Percentiles rank a stretch among this genome's conserved stretches.
Evolutionary conservation across 345 rosid species (phyloP).

Genomic region (Populus simonii): DNA sequence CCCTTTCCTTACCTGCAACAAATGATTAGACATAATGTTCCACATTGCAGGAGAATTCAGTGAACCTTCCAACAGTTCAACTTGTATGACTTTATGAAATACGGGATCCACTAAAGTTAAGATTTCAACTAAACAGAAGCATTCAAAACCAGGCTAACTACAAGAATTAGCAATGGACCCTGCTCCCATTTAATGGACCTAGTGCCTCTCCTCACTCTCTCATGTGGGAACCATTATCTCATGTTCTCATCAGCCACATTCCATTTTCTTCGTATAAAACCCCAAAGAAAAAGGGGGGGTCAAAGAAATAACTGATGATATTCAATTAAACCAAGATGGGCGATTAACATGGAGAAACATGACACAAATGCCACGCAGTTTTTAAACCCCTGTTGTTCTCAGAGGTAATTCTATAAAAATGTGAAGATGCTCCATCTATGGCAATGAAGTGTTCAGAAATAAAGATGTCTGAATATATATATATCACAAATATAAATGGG

Average conservation of each 20-base stretch:
- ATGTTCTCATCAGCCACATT: neutral
- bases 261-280: neutral
- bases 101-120: neutral
- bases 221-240: neutral
- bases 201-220: neutral
- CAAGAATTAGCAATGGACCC: neutral
- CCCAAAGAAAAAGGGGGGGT: neutral
- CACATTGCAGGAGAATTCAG: slow-evolving; percentile 10
- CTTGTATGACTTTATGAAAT: neutral
- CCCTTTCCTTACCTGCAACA: slow-evolving; percentile 78
- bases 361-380: neutral
- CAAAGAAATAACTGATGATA: neutral
- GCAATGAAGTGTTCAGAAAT: neutral
- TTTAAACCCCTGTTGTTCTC: neutral
- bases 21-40: slow-evolving; percentile 5
- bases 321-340: neutral
- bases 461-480: neutral
- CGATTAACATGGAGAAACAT: neutral
- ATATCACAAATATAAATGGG: neutral
- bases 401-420: no score
- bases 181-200: neutral
- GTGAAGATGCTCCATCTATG: neutral
- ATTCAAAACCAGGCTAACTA: neutral
- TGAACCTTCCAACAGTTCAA: neutral
- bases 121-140: neutral